Evolutionary conservation across 106 monocot genomes (phyloP).

Genomic region (Amphibolis antarctica): DNA sequence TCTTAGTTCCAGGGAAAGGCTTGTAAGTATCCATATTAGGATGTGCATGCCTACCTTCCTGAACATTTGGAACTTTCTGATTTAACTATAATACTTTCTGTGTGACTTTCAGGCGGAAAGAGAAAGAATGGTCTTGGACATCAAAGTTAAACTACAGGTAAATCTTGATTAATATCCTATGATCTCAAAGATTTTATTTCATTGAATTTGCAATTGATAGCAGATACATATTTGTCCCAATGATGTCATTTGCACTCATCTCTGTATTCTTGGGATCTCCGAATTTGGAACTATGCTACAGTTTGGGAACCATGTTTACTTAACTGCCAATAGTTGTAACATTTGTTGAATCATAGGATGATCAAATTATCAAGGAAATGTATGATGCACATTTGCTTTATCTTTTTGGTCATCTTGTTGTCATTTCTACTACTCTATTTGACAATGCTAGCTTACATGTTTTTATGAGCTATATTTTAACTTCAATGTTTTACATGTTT

Average conservation of each 20-base stretch:
- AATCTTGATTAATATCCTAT: background rate
- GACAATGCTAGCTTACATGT: no score
- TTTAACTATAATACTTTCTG: background rate
- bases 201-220: background rate
- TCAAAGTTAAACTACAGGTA: slow-evolving; percentile 99
- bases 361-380: background rate
- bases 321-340: no score
- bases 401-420: no score
- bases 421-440: no score
- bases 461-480: background rate
- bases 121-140: slow-evolving; percentile 96
- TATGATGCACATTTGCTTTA: background rate
- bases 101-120: slow-evolving; percentile 78
- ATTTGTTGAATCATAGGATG: no score
- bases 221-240: no score
- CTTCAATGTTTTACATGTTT: background rate
- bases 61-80: background rate
- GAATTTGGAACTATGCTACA: no score
- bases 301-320: no score
- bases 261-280: no score
- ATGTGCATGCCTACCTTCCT: background rate
- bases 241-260: no score
- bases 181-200: background rate
- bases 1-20: slow-evolving; percentile 82
- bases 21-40: slow-evolving; percentile 33